Percentiles rank a stretch among this genome's conserved stretches.
Conservation (phyloP, 1,139 yeast genomes). For the Hansenula anomala region DNA sequence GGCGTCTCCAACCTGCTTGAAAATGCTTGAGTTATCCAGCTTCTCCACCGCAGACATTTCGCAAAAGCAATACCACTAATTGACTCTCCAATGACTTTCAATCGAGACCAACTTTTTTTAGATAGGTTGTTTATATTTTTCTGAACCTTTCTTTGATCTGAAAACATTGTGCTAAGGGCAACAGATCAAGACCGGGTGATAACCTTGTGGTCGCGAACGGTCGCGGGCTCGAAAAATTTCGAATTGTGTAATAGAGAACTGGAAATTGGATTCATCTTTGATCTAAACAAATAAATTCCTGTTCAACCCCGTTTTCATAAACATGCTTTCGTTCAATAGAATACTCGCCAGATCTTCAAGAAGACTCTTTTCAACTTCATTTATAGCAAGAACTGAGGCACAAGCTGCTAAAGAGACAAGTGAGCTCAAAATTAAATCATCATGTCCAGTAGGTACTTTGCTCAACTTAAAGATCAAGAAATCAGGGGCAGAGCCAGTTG, state of each 20-base stretch:
- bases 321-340: not conserved
- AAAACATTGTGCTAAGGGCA: no score
- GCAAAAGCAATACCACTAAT: no score
- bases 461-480: slow-evolving; percentile 75
- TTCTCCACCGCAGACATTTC: no score
- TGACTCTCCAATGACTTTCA: no score
- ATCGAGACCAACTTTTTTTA: no score
- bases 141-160: not conserved
- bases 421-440: slow-evolving; percentile 27
- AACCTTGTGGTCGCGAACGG: no score
- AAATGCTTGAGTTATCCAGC: not conserved
- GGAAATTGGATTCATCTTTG: no score
- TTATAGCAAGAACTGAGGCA: slow-evolving; percentile 8
- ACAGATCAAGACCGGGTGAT: no score
- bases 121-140: slow-evolving; percentile 1
- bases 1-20: not conserved
- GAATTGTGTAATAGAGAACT: no score
- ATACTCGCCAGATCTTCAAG: not conserved
- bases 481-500: slow-evolving; percentile 84
- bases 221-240: no score
- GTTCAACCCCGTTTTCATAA: no score
- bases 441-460: slow-evolving; percentile 73
- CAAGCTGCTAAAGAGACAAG: slow-evolving; percentile 10
- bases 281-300: no score
- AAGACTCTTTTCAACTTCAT: slow-evolving; percentile 15